A percentile compares a stretch with the other conserved stretches of the same genome.
Conservation (phyloP, 1,284 basidiomycete genomes). For the Naganishia sp. region DNA sequence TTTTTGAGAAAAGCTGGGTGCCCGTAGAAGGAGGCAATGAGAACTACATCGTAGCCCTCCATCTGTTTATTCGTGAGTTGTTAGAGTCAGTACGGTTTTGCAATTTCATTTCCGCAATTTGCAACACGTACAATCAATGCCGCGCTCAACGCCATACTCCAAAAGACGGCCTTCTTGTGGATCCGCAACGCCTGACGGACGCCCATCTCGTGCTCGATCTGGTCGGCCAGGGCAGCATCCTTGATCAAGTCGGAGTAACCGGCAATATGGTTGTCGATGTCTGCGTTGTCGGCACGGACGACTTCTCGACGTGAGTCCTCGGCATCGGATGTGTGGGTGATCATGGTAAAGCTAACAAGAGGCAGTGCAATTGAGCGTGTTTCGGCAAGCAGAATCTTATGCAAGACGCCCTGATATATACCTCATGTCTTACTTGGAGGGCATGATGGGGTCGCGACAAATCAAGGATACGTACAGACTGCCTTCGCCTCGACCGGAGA, state of each 20-base stretch:
- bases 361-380: no score
- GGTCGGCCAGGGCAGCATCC: constrained; percentile 52
- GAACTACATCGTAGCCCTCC: constrained; percentile 53
- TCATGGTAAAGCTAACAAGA: no score
- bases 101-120: no score
- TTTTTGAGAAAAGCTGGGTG: constrained; percentile 46
- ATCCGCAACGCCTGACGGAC: constrained; percentile 50
- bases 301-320: constrained; percentile 5
- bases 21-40: constrained; percentile 53
- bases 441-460: no score
- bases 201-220: constrained; percentile 51
- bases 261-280: constrained; percentile 31
- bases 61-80: constrained; percentile 42
- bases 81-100: background rate
- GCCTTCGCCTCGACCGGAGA: no score
- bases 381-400: no score
- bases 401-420: no score
- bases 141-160: constrained; percentile 50
- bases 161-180: constrained; percentile 56
- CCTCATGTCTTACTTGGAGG: no score
- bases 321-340: background rate
- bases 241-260: constrained; percentile 48
- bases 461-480: no score
- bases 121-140: constrained; percentile 38
- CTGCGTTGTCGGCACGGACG: constrained; percentile 22